A percentile compares a stretch with the other conserved stretches of the same genome.
Conservation (phyloP, 2,329 filamentous ascomycete genomes). For the Diaporthe humulicola region DNA sequence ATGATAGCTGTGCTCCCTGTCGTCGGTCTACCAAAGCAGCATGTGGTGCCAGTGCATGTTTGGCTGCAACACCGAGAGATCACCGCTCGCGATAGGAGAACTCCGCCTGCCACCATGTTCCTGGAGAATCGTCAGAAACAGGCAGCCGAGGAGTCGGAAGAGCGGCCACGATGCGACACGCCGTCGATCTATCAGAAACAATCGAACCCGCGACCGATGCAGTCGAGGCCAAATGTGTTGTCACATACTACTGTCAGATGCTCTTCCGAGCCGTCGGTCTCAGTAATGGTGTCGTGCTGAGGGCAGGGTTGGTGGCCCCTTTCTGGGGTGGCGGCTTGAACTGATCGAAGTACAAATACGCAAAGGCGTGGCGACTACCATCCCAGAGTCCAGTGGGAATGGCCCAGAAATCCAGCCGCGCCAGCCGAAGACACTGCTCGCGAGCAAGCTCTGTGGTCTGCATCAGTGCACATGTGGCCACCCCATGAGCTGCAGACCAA, state of each 20-base stretch:
- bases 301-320: not conserved
- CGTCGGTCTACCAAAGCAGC: slow-evolving; percentile 18
- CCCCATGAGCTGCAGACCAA: not conserved
- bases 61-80: not conserved
- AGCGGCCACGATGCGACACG: not conserved
- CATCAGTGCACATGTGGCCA: not conserved
- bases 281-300: not conserved
- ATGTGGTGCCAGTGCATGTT: not conserved
- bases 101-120: not conserved
- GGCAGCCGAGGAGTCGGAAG: not conserved
- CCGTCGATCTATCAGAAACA: slow-evolving; percentile 7
- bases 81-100: not conserved
- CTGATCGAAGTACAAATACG: not conserved
- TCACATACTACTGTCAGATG: not conserved
- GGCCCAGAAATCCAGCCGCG: not conserved
- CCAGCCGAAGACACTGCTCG: not conserved
- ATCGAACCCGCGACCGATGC: not conserved
- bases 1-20: not conserved
- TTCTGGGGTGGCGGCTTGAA: not conserved
- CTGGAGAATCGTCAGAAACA: not conserved
- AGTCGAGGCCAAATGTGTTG: not conserved
- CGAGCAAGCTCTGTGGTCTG: not conserved
- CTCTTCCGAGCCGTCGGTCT: not conserved
- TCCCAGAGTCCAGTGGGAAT: too few species aligned
- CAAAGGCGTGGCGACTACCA: not conserved